Evolutionary conservation across 441 rosid genomes (phyloP), one percentile per base, ranked within the genome.

Genomic region (Syzygium syzygioides): DNA sequence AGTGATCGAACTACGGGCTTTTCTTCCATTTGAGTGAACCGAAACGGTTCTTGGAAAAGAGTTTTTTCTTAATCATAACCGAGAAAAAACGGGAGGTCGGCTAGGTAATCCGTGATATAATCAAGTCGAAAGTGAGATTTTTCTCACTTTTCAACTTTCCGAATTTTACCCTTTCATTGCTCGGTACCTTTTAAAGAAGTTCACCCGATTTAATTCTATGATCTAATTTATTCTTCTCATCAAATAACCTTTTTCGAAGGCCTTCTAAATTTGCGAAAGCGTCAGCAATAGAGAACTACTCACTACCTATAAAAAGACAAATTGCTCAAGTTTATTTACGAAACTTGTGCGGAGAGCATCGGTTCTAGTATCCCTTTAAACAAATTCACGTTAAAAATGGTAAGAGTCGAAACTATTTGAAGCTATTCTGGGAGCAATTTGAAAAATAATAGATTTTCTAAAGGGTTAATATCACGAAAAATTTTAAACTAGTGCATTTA

Each of bases 321-420:
- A 18, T 10, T 20, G 13, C n/a, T 76, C 18, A 6, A 37, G 6
- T 76, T 41, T 14, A 23, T 76, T 23, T 14, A 14, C 9, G 6
- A 34, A 19, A 37, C 23, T 3, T 26, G 3, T 4, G 2, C 1
- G 8, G 14, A 1, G 28, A 28, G 12, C 7, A 14, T 37, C 13
- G 17, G 6, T 12, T 23, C n/a, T 23, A 6, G 4, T 4, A 23
- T 37, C 50, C 12, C 2, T 68, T 34, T 9, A 68, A 32, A 68
- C 19, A 11, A 18, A 19, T 0, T 14, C 8, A 19, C 48, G 1
- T 71, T 34, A 20, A 7, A 6, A 3, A 20, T 6, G 8, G 14
- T 37, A 7, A 41, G 2, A 23, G 18, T 12, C 0, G 3, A 76
- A 23, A 41, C 1, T 37, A 37, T 11, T 71, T 9, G 48, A 45